Evolutionary conservation across 1,139 yeast species (phyloP), one percentile per base, ranked within the genome.

Genomic region (Citeromyces hawaiiensis): DNA sequence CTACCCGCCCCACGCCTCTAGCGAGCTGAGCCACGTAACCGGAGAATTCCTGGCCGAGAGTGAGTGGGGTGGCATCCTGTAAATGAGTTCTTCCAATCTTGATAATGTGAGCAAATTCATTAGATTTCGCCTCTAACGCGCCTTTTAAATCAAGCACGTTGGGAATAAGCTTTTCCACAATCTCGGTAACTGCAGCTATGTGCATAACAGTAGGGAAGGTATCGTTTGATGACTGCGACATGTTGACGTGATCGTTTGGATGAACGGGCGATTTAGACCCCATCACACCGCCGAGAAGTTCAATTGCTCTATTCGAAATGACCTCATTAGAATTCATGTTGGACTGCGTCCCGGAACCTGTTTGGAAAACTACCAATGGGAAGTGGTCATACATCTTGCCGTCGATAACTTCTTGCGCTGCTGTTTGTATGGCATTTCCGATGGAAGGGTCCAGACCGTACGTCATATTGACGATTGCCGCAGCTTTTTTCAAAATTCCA

Each of bases 151-250:
- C 70, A 44, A 73, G 69, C 55, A 91, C 70, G 54, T 86, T 83
- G 30, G 98, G 98, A 41, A 91, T 53, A 59, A 93, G 71, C 40
- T 70, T 67, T 53, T 72, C 57, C 42, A 80, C 68, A 64, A 91
- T 83, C 66, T 91, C 96, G 39, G 83, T 72, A 45, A 88, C 96
- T 25, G 97, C 96, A 40, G 98, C 97, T 64, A 91, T 91, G 68
- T 91, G 98, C 98, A 91, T 91, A 43, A 91, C 98, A 30, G 98
- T 88, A 50, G 98, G 98, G 83, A 88, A 85, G 43, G 98, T 91
- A 64, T 91, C 98, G 61, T 91, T 91, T 38, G 96, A 86, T 15
- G 96, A 86, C 66, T 91, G 98, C 13, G 96, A 86, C 88, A 87
- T 91, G 72, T 91, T 91, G 56, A 91, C 94, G 64, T 91, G 97